These are phyloP conservation scores for Ophiorrhiza pumila DNA, from an alignment of 257 asterid species.

Conservation along the genomic window DNA sequence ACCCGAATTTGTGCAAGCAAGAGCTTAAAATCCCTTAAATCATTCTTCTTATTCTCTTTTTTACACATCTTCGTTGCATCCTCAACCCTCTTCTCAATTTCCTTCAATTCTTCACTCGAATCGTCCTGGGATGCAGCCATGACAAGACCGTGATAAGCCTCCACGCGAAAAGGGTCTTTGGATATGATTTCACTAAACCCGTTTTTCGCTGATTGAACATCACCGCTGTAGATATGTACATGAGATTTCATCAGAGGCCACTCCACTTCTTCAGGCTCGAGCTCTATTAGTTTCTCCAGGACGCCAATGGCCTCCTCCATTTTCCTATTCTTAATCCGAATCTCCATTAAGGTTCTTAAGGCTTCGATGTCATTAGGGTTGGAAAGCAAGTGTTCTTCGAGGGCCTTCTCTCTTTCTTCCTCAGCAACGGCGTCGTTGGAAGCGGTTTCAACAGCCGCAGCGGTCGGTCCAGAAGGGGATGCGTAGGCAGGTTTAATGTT, in stretches of 20 bases:
- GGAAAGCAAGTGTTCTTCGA: conserved; percentile 46
- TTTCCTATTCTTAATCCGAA: conserved; percentile 53
- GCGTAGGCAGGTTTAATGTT: conserved; percentile 27
- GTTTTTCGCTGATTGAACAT: conserved; percentile 48
- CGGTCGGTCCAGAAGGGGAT: conserved; percentile 4
- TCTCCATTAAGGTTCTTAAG: conserved; percentile 62
- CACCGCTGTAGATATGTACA: conserved; percentile 50
- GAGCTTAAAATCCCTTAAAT: conserved; percentile 75
- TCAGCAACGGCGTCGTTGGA: conserved; percentile 26
- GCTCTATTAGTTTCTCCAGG: conserved; percentile 47
- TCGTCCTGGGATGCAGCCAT: conserved; percentile 67
- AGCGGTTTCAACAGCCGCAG: conserved; percentile 26
- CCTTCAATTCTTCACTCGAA: conserved; percentile 39
- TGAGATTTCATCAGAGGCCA: conserved; percentile 90
- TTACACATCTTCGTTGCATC: conserved; percentile 57
- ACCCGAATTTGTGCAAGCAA: conserved; percentile 83
- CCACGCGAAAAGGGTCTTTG: conserved; percentile 71
- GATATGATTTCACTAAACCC: conserved; percentile 58
- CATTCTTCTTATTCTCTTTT: conserved; percentile 47
- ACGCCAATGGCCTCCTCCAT: conserved; percentile 55
- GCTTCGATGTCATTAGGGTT: conserved; percentile 55
- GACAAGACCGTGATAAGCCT: conserved; percentile 88
- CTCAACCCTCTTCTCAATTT: conserved; percentile 43
- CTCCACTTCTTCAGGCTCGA: conserved; percentile 72
- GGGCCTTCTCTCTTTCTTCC: conserved; percentile 45